phyloP scores from a whole-genome alignment of 73 alveolate genomes.

The Breviolum minutum region DNA sequence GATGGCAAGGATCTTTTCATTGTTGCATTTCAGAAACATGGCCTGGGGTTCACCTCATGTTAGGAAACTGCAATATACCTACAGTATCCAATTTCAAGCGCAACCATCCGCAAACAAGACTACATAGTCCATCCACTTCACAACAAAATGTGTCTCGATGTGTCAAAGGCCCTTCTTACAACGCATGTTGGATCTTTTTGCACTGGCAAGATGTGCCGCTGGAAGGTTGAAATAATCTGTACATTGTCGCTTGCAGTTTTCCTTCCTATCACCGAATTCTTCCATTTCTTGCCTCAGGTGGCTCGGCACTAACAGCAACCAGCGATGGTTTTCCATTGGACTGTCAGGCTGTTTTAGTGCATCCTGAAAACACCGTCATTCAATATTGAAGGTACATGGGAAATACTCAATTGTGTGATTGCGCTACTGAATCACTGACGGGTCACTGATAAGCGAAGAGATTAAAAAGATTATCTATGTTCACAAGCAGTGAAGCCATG shows the following conservation, averaged over 20 bases:
- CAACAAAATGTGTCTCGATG: no score
- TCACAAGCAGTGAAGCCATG: no score
- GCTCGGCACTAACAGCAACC: background rate
- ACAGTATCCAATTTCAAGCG: no score
- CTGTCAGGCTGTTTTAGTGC: background rate
- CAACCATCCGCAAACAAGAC: no score
- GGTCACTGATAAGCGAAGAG: no score
- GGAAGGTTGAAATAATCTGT: slow-evolving; percentile 44
- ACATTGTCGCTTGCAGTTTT: slow-evolving; percentile 17
- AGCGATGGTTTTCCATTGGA: background rate
- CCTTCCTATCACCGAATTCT: slow-evolving; percentile 45
- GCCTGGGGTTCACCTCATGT: no score
- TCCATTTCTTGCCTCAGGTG: slow-evolving; percentile 47
- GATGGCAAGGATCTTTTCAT: no score
- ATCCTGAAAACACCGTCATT: background rate
- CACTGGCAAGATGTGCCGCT: slow-evolving; percentile 31
- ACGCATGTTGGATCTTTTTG: background rate
- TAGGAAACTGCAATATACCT: no score
- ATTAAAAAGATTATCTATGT: no score
- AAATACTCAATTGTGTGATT: background rate
- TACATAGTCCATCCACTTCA: no score
- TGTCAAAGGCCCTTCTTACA: background rate
- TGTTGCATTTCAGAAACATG: no score
- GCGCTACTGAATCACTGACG: no score
- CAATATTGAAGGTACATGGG: background rate